Conservation (phyloP, 371 early-diverging fungal species). For the Catenaria anguillulae region DNA sequence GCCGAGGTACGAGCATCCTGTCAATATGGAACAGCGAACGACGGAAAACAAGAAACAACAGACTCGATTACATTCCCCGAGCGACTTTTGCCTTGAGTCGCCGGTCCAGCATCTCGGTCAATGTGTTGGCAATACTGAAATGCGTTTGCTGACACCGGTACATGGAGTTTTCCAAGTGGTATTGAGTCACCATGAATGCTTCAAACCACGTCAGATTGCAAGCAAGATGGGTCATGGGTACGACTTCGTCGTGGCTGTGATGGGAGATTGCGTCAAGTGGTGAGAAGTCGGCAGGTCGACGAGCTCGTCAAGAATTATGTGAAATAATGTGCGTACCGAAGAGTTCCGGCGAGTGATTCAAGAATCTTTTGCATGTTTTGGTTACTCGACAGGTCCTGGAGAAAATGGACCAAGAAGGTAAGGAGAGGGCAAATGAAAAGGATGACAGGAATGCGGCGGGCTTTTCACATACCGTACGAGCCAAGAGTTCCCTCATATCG, state of each 20-base stretch:
- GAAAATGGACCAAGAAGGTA: no score
- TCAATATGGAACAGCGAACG: no score
- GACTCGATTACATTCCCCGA: no score
- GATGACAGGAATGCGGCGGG: no score
- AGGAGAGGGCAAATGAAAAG: no score
- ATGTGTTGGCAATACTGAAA: constrained; percentile 21
- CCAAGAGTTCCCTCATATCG: constrained; percentile 20
- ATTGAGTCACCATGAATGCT: constrained; percentile 22
- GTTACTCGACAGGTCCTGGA: constrained; percentile 9
- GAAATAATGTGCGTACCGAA: no score
- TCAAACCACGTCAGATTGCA: constrained; percentile 26
- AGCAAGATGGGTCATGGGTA: constrained; percentile 17
- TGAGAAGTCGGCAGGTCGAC: constrained; percentile 40
- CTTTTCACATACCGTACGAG: constrained; percentile 10
- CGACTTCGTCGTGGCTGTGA: constrained; percentile 20
- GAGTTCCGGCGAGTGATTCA: constrained; percentile 50
- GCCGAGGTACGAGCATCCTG: no score
- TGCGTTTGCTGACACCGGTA: constrained; percentile 25
- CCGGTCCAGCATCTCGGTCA: constrained; percentile 17
- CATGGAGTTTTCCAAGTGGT: constrained; percentile 26
- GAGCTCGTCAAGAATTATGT: no score
- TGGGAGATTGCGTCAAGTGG: no score
- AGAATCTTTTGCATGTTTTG: constrained; percentile 21
- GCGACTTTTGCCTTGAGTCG: constrained; percentile 2
- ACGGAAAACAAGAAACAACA: no score